Evolutionary conservation across 1,284 basidiomycete genomes (phyloP).

Genomic region (Puccinia brachypodii): DNA sequence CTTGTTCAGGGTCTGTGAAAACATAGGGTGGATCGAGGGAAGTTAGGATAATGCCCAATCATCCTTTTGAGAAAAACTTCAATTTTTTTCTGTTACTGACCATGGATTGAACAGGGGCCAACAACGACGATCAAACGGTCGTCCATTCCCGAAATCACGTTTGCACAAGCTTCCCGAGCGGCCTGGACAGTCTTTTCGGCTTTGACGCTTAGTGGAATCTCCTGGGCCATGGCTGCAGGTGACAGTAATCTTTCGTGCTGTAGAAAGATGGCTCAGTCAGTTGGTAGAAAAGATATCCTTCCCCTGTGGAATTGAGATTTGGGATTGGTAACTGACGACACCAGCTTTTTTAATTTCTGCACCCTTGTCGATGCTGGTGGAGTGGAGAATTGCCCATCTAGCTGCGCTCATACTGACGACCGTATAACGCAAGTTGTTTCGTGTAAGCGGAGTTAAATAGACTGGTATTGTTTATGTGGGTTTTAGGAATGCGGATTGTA

Average conservation of each 20-base stretch:
- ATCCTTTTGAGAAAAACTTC: too few species aligned
- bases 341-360: background rate
- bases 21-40: background rate
- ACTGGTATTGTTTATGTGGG: background rate
- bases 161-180: background rate
- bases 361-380: background rate
- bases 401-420: background rate
- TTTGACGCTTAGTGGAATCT: conserved; percentile 66
- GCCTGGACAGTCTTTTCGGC: conserved; percentile 68
- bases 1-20: conserved; percentile 55
- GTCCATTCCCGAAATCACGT: conserved; percentile 65
- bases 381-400: background rate
- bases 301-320: background rate
- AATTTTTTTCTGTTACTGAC: too few species aligned
- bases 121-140: conserved; percentile 79
- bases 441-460: too few species aligned
- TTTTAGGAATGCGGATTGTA: background rate
- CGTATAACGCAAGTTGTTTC: too few species aligned
- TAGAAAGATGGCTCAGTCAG: background rate
- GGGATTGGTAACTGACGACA: background rate
- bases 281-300: background rate
- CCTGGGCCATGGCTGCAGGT: conserved; percentile 80
- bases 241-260: conserved; percentile 84
- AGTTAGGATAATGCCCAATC: background rate
- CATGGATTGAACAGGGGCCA: conserved; percentile 90